Evolutionary conservation across 1,284 basidiomycete genomes (phyloP), one percentile per base, ranked within the genome.

Genomic region (Austropuccinia psidii): DNA sequence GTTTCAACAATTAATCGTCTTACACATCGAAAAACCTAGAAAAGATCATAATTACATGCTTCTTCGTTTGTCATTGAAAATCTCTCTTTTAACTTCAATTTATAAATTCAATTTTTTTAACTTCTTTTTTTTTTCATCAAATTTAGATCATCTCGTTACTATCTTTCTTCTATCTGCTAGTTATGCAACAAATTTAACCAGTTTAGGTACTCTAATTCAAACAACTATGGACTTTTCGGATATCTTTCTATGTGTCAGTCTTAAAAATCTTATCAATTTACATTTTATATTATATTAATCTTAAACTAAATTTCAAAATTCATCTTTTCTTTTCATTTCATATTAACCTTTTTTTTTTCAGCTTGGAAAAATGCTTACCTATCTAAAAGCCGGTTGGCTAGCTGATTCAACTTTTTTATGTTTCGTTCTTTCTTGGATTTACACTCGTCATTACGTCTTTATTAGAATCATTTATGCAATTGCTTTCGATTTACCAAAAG

Each of bases 31-130:
- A 74, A 79, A 78, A 24, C 75, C 76, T 27, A 76, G 80, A 6
- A 80, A 79, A n/a, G 80, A 81, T 74, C 78, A 80, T 62, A 75
- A 75, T 76, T 80, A 80, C 73, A 81, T 81, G 80, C 76, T 80
- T 11, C 75, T 75, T 33, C 80, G 69, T 72, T 39, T n/a, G 35
- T 43, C 43, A 43, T 52, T 45, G 5, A 33, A 33, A 15, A 17
- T 50, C 43, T 52, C 45, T 29, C n/a, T 45, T 43, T 19, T 24
- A 9, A 7, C 7, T 5, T 43, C 45, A 29, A 2, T 41, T 41
- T 41, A 2, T 33, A 27, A 41, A n/a, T 45, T 49, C 41, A 29
- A 31, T 29, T 45, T 57, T 29, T 15, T 7, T 19, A 21, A 52
- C 6, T 8, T 52, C 2, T 27, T 57, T 31, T 31, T 31, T 58